Conservation (phyloP, 1,284 basidiomycete genomes). For the Apiotrichum sp. region DNA sequence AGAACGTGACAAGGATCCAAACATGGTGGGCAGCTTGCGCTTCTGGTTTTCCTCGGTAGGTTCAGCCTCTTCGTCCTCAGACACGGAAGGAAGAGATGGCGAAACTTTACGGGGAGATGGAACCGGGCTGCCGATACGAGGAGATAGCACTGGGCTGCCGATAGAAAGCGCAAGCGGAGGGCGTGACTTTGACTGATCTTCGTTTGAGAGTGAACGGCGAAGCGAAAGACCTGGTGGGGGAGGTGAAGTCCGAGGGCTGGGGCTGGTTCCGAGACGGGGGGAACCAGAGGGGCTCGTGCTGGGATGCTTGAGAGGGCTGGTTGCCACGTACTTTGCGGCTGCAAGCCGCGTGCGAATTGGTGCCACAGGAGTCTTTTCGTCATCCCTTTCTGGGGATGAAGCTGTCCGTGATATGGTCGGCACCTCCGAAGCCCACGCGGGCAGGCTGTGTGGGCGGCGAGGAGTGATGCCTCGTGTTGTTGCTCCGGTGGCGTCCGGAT, state of each 20-base stretch:
- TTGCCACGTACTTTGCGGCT: background rate
- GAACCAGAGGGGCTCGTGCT: background rate
- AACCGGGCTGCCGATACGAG: background rate
- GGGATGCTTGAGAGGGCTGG: background rate
- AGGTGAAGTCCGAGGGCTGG: background rate
- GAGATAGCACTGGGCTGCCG: background rate
- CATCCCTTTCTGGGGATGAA: background rate
- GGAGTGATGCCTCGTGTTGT: background rate
- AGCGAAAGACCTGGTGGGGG: background rate
- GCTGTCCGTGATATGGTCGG: background rate
- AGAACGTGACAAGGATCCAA: background rate
- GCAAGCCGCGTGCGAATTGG: background rate
- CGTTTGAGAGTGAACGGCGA: background rate
- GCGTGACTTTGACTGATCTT: background rate
- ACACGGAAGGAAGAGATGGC: background rate
- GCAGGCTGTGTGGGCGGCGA: background rate
- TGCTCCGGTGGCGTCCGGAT: background rate
- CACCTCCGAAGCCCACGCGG: background rate
- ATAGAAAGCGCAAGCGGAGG: background rate
- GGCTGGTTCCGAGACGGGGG: background rate
- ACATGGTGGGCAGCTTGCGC: background rate
- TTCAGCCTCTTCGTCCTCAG: background rate
- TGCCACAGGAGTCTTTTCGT: constrained; percentile 1
- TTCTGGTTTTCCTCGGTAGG: no score
- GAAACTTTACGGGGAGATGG: background rate